Evolutionary conservation across 805 yeast species (phyloP), one percentile per base, ranked within the genome.

Genomic region (Metschnikowia dekortorum): DNA sequence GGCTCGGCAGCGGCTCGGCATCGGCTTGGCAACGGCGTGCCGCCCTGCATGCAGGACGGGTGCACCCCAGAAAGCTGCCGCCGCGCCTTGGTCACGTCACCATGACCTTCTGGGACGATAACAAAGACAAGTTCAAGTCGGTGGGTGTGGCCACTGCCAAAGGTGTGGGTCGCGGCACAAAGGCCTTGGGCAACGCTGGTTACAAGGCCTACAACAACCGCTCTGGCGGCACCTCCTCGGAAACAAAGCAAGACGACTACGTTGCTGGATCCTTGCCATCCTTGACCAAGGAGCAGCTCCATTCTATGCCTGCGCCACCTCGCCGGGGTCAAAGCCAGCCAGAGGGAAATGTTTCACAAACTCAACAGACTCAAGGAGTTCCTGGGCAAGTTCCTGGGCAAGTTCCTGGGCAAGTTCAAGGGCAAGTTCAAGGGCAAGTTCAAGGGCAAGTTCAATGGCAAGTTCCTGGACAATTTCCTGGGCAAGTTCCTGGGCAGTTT

Each of bases 151-250:
- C 81, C 22, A 74, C 81, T 0, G 70, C 70, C 44, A 74, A 70
- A 51, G 83, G 82, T 5, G 73, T 79, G 26, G 84, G 82, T 6
- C 68, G 61, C 43, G 84, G 82, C 3, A 68, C 81, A 2, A 75
- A 65, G 16, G 74, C 80, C 0, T 68, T 78, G 0, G 68, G 76
- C 2, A 76, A 77, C 53, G 80, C 80, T n/a, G 83, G 82, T 0
- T 68, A 72, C 54, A 64, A 65, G 8, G 78, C 83, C 1, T 79
- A 79, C 60, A 78, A 78, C 53, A 75, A 75, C 46, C 67, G 67
- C 54, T 37, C 47, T 13, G 39, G 41, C 29, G n/a, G 7, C 9
- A 64, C 9, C 66, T 65, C 29, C 57, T 61, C 42, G 51, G 59
- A 33, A 63, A 66, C 55, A 66, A 22, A 34, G 14, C 11, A 34